phyloP scores from a whole-genome alignment of 169 alveolate species.

The Plasmodium blacklocki region DNA sequence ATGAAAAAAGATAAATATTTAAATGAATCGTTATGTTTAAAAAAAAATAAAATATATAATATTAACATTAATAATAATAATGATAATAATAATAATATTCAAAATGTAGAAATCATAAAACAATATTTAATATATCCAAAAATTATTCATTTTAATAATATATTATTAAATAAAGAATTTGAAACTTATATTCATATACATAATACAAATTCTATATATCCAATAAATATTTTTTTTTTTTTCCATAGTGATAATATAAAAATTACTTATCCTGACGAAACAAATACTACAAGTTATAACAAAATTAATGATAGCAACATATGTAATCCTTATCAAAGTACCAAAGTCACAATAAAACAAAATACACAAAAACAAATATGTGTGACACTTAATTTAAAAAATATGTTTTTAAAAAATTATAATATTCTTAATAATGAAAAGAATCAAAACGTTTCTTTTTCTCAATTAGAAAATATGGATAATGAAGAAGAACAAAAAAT shows the following conservation, averaged over 20 bases:
- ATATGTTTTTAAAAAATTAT: not conserved
- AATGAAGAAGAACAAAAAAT: too few species aligned
- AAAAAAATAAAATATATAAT: too few species aligned
- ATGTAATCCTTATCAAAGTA: too few species aligned
- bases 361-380: slow-evolving; percentile 1
- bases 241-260: slow-evolving; percentile 21
- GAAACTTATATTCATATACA: slow-evolving; percentile 7
- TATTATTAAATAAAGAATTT: slow-evolving; percentile 19
- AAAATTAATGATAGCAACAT: too few species aligned
- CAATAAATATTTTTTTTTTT: slow-evolving; percentile 2
- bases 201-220: slow-evolving; percentile 19
- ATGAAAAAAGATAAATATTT: not conserved
- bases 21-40: too few species aligned
- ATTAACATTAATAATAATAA: not conserved
- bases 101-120: slow-evolving; percentile 16
- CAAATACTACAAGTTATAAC: too few species aligned
- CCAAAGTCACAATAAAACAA: not conserved
- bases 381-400: not conserved
- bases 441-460: not conserved
- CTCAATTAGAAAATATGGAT: too few species aligned
- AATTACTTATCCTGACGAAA: not conserved
- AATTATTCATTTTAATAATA: slow-evolving; percentile 20
- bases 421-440: not conserved
- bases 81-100: not conserved
- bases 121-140: slow-evolving; percentile 23